These are phyloP conservation scores for Picea sitchensis DNA, from an alignment of 75 land plant species.

Conservation along the genomic window DNA sequence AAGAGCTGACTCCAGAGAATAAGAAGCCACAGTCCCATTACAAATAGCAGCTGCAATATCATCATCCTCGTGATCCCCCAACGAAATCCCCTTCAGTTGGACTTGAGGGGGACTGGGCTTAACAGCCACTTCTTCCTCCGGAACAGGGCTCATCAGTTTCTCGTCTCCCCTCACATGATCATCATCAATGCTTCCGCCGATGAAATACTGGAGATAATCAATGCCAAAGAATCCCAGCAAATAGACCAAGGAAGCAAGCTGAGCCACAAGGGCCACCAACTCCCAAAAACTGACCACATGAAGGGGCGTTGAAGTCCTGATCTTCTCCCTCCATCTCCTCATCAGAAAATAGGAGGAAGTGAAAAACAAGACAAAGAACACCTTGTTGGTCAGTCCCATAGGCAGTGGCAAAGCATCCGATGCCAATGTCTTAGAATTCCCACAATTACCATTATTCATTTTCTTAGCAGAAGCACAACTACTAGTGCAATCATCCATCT, in stretches of 20 bases:
- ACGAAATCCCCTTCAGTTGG: slow-evolving; percentile 15
- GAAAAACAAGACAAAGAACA: slow-evolving; percentile 67
- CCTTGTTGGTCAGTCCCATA: slow-evolving; percentile 55
- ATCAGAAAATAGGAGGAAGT: slow-evolving; percentile 57
- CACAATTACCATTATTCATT: too few species aligned
- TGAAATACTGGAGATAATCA: slow-evolving; percentile 60
- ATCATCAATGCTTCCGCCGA: slow-evolving; percentile 16
- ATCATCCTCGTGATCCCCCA: slow-evolving; percentile 40
- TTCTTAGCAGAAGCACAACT: too few species aligned
- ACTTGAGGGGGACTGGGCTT: slow-evolving; percentile 1
- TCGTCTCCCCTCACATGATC: not conserved
- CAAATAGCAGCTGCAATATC: slow-evolving; percentile 47
- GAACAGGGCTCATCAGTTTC: too few species aligned
- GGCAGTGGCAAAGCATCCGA: slow-evolving; percentile 71
- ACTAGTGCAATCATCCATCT: too few species aligned
- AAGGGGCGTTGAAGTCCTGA: slow-evolving; percentile 63
- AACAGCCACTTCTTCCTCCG: too few species aligned
- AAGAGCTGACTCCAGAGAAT: slow-evolving; percentile 59
- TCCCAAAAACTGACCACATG: slow-evolving; percentile 63
- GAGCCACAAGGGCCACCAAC: slow-evolving; percentile 50
- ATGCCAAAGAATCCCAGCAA: slow-evolving; percentile 85
- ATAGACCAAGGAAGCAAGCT: slow-evolving; percentile 71
- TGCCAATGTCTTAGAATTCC: slow-evolving; percentile 12
- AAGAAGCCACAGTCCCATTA: slow-evolving; percentile 42
- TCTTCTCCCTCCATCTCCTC: slow-evolving; percentile 88